Conservation (phyloP, 306 rosid genomes). For the Oemleria cerasiformis region DNA sequence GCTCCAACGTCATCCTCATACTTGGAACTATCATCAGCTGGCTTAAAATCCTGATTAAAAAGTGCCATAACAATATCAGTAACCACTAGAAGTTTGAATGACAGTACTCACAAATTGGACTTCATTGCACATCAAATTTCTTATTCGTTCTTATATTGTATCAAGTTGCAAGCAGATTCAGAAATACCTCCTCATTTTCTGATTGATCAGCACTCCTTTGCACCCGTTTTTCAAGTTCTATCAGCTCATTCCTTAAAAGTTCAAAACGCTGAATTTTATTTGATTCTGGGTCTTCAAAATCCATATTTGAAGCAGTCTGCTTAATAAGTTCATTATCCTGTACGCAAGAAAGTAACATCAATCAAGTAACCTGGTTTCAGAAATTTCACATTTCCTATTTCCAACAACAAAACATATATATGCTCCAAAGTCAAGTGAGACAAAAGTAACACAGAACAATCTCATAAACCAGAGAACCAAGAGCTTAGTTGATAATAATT, state of each 20-base stretch:
- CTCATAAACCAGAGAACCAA: background rate
- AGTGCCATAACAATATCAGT: background rate
- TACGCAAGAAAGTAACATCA: slow-evolving; percentile 24
- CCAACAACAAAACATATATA: slow-evolving; percentile 11
- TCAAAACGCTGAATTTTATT: slow-evolving; percentile 83
- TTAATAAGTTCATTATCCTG: slow-evolving; percentile 58
- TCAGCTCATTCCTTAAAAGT: slow-evolving; percentile 71
- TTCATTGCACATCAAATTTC: background rate
- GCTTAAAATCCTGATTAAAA: slow-evolving; percentile 48
- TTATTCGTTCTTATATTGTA: background rate
- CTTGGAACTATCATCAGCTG: slow-evolving; percentile 43
- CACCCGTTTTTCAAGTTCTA: slow-evolving; percentile 84
- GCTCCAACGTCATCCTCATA: slow-evolving; percentile 34
- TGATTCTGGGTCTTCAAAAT: slow-evolving; percentile 47
- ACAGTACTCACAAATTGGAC: background rate
- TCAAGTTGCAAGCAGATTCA: slow-evolving; percentile 6
- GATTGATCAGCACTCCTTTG: slow-evolving; percentile 75
- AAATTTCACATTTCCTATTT: slow-evolving; percentile 20
- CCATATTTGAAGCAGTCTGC: slow-evolving; percentile 47
- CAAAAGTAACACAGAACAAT: background rate
- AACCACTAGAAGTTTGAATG: background rate
- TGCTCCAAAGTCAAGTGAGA: background rate
- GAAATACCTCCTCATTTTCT: slow-evolving; percentile 60
- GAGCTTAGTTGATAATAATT: background rate
- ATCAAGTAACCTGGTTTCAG: slow-evolving; percentile 21